Evolutionary conservation across 2,329 filamentous ascomycete species (phyloP), one percentile per base, ranked within the genome.

Genomic region (Ophidiomyces ophidiicola): DNA sequence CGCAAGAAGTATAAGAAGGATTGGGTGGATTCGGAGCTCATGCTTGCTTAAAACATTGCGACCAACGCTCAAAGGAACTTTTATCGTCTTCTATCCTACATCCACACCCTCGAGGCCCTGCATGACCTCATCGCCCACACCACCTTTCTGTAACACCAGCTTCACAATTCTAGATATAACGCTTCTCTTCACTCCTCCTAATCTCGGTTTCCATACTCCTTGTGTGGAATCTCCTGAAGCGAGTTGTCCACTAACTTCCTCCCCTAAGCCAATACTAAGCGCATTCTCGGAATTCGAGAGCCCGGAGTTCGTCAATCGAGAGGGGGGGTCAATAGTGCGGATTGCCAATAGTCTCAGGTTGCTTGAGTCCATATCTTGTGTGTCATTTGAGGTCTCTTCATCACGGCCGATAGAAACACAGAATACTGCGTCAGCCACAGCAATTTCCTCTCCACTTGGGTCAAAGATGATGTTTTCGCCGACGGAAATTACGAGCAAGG

Each of bases 391-490:
- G 6, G 30, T 15, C 21, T 39, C 15, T 3, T 69, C 64, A 12
- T 46, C 42, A 14, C 57, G 53, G 3, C 75, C 75, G 23, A 93
- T 72, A 0, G 86, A 93, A 4, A 96, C 74, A 1, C 88, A 90
- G 32, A 96, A 68, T 2, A 90, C 83, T 8, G 80, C 77, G 53
- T 96, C 88, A 1, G 90, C 90, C 3, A 96, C 88, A 2, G 86
- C 83, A 11, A 98, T 77, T 60, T 98, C 90, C 58, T 94, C 87
- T 49, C 80, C 78, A 37, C 76, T 80, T 0, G 90, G 88, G 58
- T 98, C 90, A 63, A 96, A 94, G 48, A 98, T 81, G 61, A 94
- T 79, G 57, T 90, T 96, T 43, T 80, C 71, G 42, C 81, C 83
- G 0, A 94, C 80, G 2, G 82, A 76, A 59, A 93, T 81, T 41